Evolutionary conservation across 139 green algal species (phyloP).

Genomic region (Micractinium conductrix): DNA sequence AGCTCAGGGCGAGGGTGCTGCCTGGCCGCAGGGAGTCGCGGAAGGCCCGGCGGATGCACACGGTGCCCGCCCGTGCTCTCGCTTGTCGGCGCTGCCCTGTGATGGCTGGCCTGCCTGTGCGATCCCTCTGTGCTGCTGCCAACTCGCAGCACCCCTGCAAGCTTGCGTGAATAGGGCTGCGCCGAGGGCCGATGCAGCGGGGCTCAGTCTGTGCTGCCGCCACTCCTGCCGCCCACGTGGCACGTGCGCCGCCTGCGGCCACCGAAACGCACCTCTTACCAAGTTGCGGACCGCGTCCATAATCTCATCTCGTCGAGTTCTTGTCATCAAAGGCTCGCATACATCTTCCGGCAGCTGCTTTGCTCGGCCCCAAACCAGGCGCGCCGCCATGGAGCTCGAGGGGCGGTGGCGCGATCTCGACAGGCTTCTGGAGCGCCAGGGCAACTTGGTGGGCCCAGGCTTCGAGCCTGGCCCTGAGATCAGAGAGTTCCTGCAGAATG

Average conservation of each 20-base stretch:
- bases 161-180: no score
- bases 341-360: background rate
- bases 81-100: no score
- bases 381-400: conserved; percentile 2
- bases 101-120: no score
- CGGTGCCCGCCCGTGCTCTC: no score
- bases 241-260: background rate
- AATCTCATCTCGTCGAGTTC: no score
- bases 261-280: background rate
- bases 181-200: no score
- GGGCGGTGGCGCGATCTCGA: conserved; percentile 82
- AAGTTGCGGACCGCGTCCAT: background rate
- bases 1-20: no score
- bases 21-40: no score
- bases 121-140: no score
- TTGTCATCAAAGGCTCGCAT: background rate
- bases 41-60: no score
- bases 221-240: background rate
- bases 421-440: conserved; percentile 73
- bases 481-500: conserved; percentile 70
- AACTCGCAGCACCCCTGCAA: no score
- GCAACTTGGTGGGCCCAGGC: conserved; percentile 83
- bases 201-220: background rate
- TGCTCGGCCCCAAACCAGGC: no score
- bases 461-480: conserved; percentile 85